Evolutionary conservation across 805 yeast genomes (phyloP).

Genomic region (Candida taoyuanica): DNA sequence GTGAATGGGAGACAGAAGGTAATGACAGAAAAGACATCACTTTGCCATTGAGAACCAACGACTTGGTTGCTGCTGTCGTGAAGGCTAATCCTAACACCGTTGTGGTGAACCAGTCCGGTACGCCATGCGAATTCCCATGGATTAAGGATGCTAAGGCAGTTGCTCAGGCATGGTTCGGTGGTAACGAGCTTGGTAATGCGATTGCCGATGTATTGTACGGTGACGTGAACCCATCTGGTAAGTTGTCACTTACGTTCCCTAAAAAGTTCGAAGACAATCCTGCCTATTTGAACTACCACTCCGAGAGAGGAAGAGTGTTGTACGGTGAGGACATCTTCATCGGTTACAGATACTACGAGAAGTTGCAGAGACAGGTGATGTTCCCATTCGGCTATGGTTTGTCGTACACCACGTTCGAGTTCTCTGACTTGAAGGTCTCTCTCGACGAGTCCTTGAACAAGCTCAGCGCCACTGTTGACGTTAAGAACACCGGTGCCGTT

Average conservation of each 20-base stretch:
- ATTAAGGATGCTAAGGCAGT: conserved; percentile 37
- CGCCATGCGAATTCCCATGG: conserved; percentile 62
- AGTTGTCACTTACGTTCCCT: conserved; percentile 54
- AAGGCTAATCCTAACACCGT: conserved; percentile 48
- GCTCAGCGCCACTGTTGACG: conserved; percentile 32
- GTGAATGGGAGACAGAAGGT: conserved; percentile 61
- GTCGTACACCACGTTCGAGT: conserved; percentile 50
- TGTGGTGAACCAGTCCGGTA: conserved; percentile 56
- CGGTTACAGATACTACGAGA: conserved; percentile 60
- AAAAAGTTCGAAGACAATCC: conserved; percentile 49
- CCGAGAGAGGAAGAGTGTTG: conserved; percentile 47
- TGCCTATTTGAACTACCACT: conserved; percentile 45
- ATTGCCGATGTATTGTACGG: conserved; percentile 60
- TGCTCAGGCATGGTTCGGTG: conserved; percentile 57
- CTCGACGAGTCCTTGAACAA: conserved; percentile 26
- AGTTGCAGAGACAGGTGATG: conserved; percentile 40
- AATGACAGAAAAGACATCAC: conserved; percentile 49
- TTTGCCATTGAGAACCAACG: conserved; percentile 46
- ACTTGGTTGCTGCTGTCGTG: conserved; percentile 42
- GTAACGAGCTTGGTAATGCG: conserved; percentile 54
- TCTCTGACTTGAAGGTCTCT: conserved; percentile 34
- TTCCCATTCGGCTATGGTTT: conserved; percentile 64
- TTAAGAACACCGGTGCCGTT: conserved; percentile 43
- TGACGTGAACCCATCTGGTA: conserved; percentile 57
- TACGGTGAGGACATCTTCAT: conserved; percentile 66